phyloP scores from a whole-genome alignment of 805 yeast species.

The Blastobotrys americana region DNA sequence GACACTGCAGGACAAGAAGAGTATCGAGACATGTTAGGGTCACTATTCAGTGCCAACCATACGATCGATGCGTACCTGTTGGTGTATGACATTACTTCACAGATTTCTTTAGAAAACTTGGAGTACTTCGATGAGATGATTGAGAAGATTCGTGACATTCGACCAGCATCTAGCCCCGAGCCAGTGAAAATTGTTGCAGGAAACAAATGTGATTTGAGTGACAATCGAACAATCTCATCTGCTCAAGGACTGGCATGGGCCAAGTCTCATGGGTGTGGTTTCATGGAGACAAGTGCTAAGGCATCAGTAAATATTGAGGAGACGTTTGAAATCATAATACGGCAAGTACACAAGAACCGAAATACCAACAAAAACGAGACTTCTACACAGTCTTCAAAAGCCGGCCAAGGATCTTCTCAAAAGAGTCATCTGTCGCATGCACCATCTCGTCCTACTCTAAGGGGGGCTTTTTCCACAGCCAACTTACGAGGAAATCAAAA shows the following conservation, averaged over 20 bases:
- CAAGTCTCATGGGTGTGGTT: slow-evolving; percentile 54
- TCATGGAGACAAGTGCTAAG: slow-evolving; percentile 85
- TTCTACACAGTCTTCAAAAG: not conserved
- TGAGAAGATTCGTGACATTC: slow-evolving; percentile 61
- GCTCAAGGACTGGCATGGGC: slow-evolving; percentile 54
- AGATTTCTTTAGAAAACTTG: slow-evolving; percentile 25
- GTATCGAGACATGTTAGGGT: slow-evolving; percentile 54
- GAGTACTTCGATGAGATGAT: slow-evolving; percentile 30
- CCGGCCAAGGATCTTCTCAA: not conserved
- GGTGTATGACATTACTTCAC: slow-evolving; percentile 30
- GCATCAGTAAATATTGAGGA: slow-evolving; percentile 78
- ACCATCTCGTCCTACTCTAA: slow-evolving; percentile 9
- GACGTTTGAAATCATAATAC: slow-evolving; percentile 59
- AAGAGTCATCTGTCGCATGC: slow-evolving; percentile 1
- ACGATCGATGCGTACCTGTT: slow-evolving; percentile 29
- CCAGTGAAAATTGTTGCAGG: slow-evolving; percentile 70
- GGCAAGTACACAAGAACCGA: slow-evolving; percentile 36
- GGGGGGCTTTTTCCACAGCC: slow-evolving; percentile 15
- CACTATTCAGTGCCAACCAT: slow-evolving; percentile 23
- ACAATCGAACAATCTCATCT: slow-evolving; percentile 48
- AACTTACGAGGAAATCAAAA: slow-evolving; percentile 9
- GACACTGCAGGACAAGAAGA: slow-evolving; percentile 81
- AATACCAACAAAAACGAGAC: not conserved
- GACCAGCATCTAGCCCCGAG: slow-evolving; percentile 30
- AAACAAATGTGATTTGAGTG: slow-evolving; percentile 56